Evolutionary conservation across 23 red algal genomes (phyloP).

Genomic region (Porphyridium purpureum): DNA sequence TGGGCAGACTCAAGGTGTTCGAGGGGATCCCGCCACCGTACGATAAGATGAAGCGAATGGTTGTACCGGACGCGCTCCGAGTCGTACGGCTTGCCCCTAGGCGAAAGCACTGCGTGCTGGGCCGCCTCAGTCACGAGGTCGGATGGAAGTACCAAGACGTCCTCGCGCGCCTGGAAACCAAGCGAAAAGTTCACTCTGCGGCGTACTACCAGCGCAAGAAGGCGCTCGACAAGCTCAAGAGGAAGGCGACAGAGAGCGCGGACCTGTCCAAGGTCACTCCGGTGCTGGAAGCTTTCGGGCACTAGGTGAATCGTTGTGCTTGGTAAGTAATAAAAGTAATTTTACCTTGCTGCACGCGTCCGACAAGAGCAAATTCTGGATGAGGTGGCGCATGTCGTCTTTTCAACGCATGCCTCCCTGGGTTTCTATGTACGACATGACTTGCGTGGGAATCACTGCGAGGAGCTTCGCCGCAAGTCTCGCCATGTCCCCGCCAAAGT

Average conservation of each 20-base stretch:
- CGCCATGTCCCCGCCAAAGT: slow-evolving; percentile 15
- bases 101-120: slow-evolving; percentile 76
- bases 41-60: slow-evolving; percentile 82
- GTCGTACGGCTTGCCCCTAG: slow-evolving; percentile 64
- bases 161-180: slow-evolving; percentile 64
- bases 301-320: no score
- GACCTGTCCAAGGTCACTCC: slow-evolving; percentile 25
- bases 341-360: no score
- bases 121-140: slow-evolving; percentile 61
- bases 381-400: no score
- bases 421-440: slow-evolving; percentile 33
- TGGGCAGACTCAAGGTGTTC: slow-evolving; percentile 55
- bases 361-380: no score
- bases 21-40: slow-evolving; percentile 89
- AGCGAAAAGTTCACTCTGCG: slow-evolving; percentile 57
- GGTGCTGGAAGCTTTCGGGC: slow-evolving; percentile 54
- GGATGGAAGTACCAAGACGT: slow-evolving; percentile 89
- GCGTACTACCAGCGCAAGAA: slow-evolving; percentile 67
- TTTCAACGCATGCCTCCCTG: no score
- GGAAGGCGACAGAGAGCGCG: slow-evolving; percentile 37
- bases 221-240: slow-evolving; percentile 26
- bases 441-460: slow-evolving; percentile 42
- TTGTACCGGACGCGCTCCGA: slow-evolving; percentile 71
- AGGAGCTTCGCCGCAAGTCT: slow-evolving; percentile 25
- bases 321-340: no score